A percentile compares a stretch with the other conserved stretches of the same genome.
Conservation (phyloP, 2,329 filamentous ascomycete genomes). For the Diaporthe vaccinii region DNA sequence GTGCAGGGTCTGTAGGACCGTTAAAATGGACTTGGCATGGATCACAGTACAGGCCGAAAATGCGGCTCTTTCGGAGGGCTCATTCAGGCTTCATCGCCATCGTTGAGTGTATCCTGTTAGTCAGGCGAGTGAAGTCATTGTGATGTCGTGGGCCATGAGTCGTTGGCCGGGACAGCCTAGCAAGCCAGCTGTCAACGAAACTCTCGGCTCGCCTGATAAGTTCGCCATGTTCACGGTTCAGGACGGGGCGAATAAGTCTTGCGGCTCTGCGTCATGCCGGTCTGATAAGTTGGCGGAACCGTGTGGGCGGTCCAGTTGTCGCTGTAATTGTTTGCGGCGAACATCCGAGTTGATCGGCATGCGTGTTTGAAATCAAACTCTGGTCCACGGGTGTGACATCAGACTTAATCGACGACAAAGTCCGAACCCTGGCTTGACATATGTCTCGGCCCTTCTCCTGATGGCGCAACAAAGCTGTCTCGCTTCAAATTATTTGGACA, state of each 20-base stretch:
- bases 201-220: slow-evolving; percentile 7
- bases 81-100: neutral
- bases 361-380: neutral
- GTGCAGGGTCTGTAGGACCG: neutral
- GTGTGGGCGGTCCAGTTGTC: neutral
- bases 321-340: neutral
- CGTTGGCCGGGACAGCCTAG: slow-evolving; percentile 10
- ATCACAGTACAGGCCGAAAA: neutral
- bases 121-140: slow-evolving; percentile 30
- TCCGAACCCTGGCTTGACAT: neutral
- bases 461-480: too few species aligned
- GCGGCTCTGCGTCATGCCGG: slow-evolving; percentile 8
- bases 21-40: neutral
- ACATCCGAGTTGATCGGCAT: slow-evolving; percentile 9
- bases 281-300: neutral
- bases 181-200: neutral
- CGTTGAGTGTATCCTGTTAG: neutral
- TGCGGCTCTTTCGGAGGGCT: slow-evolving; percentile 21
- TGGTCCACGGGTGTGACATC: slow-evolving; percentile 11
- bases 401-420: neutral
- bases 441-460: neutral
- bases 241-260: neutral
- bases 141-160: slow-evolving; percentile 33
- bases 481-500: neutral
- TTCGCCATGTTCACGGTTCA: neutral